phyloP scores from a whole-genome alignment of 2,329 filamentous ascomycete genomes.

The Xylariaceae sp. region DNA sequence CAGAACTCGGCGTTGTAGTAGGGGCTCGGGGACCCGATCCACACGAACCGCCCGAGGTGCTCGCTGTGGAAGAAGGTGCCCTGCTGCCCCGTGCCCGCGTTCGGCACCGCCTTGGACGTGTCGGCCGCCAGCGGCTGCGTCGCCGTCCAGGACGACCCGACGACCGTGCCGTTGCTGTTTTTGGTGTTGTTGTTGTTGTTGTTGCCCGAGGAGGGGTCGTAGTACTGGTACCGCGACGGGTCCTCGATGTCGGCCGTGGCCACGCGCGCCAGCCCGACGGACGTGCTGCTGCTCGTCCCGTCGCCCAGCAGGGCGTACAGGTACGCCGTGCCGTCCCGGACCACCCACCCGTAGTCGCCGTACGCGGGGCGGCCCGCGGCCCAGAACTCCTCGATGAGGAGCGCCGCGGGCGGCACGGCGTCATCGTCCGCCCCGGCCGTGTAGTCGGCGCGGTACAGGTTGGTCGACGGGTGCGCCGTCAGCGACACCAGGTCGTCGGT shows the following conservation, averaged over 20 bases:
- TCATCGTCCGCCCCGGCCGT: constrained; percentile 6
- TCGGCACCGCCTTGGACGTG: constrained; percentile 4
- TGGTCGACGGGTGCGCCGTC: constrained; percentile 12
- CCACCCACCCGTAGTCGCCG: constrained; percentile 15
- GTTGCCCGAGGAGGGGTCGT: constrained; percentile 4
- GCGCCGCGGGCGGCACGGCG: constrained; percentile 12
- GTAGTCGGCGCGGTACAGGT: constrained; percentile 17
- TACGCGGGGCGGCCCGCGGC: constrained; percentile 12
- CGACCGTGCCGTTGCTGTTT: no score
- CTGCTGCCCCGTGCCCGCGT: constrained; percentile 11
- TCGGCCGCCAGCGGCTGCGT: constrained; percentile 4
- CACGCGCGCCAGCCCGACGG: constrained; percentile 13
- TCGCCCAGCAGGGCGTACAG: constrained; percentile 13
- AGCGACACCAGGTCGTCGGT: neutral
- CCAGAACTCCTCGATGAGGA: constrained; percentile 17
- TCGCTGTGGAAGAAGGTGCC: constrained; percentile 14
- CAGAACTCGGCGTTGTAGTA: constrained; percentile 10
- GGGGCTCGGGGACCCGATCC: constrained; percentile 11
- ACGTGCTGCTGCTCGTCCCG: neutral
- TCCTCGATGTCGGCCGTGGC: constrained; percentile 13
- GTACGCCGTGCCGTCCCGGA: constrained; percentile 13
- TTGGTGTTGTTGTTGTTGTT: no score
- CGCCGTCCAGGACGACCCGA: constrained; percentile 8
- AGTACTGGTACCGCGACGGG: constrained; percentile 13
- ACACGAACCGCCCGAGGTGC: constrained; percentile 11